Evolutionary conservation across 768 basidiomycete genomes (phyloP).

Genomic region (Collybiopsis confluens): DNA sequence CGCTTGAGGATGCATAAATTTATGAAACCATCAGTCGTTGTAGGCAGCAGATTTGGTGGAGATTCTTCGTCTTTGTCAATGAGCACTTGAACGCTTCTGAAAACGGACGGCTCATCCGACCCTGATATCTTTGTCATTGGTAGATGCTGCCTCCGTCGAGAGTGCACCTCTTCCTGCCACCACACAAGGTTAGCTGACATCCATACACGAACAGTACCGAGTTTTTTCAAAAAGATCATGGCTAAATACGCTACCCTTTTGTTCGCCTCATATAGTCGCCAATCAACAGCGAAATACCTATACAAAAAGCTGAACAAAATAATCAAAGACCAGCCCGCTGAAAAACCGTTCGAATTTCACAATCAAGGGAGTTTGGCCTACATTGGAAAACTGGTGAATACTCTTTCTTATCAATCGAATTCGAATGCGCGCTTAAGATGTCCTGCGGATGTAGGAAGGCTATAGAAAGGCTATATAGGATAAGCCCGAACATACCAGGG

Average conservation of each 20-base stretch:
- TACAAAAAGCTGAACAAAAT: slow-evolving; percentile 63
- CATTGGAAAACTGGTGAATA: slow-evolving; percentile 58
- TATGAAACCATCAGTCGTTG: no score
- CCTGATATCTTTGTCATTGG: slow-evolving; percentile 80
- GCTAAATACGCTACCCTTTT: no score
- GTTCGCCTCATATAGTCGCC: slow-evolving; percentile 49
- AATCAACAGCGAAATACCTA: slow-evolving; percentile 68
- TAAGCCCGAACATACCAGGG: slow-evolving; percentile 41
- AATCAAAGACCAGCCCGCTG: slow-evolving; percentile 41
- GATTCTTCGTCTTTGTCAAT: no score
- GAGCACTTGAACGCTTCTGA: slow-evolving; percentile 59
- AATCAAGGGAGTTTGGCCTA: slow-evolving; percentile 78
- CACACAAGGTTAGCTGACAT: slow-evolving; percentile 63
- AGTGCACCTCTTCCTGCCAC: slow-evolving; percentile 70
- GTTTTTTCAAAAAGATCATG: no score
- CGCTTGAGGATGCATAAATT: slow-evolving; percentile 46
- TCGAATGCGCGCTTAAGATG: no score
- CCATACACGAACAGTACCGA: no score
- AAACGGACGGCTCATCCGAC: slow-evolving; percentile 47
- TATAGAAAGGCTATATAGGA: slow-evolving; percentile 76
- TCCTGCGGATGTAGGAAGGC: neutral
- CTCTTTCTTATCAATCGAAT: slow-evolving; percentile 7
- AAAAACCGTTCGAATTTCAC: slow-evolving; percentile 62
- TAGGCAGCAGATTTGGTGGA: no score
- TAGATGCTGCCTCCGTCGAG: slow-evolving; percentile 63